Percentiles rank a stretch among this genome's conserved stretches.
Conservation (phyloP, 768 basidiomycete species). For the Naganishia kalamii region DNA sequence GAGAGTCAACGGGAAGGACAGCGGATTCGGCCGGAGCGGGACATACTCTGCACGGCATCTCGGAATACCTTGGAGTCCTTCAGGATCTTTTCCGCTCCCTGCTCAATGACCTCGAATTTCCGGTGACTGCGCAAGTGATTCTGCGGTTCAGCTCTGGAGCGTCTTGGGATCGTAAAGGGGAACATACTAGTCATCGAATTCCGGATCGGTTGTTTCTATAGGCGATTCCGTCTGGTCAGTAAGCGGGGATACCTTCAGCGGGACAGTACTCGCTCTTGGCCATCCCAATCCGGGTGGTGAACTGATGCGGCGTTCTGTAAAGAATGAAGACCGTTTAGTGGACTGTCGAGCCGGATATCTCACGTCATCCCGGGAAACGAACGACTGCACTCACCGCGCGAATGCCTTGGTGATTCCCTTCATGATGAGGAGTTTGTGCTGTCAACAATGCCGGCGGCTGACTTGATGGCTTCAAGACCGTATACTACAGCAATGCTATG, state of each 20-base stretch:
- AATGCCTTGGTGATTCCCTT: slow-evolving; percentile 75
- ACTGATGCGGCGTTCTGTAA: slow-evolving; percentile 75
- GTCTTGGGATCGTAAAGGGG: slow-evolving; percentile 2
- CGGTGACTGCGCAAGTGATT: slow-evolving; percentile 48
- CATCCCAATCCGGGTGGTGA: slow-evolving; percentile 83
- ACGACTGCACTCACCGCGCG: slow-evolving; percentile 55
- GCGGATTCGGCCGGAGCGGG: neutral
- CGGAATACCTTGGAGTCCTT: slow-evolving; percentile 86
- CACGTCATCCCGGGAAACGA: neutral
- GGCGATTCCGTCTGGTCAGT: slow-evolving; percentile 16
- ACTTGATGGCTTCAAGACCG: neutral
- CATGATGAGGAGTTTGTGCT: slow-evolving; percentile 54
- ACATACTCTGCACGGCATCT: slow-evolving; percentile 67
- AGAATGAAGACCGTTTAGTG: neutral
- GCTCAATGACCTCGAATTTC: slow-evolving; percentile 69
- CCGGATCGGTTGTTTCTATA: slow-evolving; percentile 71
- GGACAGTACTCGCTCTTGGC: slow-evolving; percentile 66
- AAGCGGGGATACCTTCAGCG: neutral
- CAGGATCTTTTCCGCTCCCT: slow-evolving; percentile 75
- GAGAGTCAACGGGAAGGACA: neutral
- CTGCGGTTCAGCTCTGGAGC: neutral
- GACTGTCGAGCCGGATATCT: slow-evolving; percentile 1
- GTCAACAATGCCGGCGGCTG: neutral
- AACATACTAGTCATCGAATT: slow-evolving; percentile 73
- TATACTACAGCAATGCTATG: too few relatives aligned